These are phyloP conservation scores for Claviceps africana DNA, from an alignment of 2,329 filamentous ascomycete genomes.

Conservation along the genomic window DNA sequence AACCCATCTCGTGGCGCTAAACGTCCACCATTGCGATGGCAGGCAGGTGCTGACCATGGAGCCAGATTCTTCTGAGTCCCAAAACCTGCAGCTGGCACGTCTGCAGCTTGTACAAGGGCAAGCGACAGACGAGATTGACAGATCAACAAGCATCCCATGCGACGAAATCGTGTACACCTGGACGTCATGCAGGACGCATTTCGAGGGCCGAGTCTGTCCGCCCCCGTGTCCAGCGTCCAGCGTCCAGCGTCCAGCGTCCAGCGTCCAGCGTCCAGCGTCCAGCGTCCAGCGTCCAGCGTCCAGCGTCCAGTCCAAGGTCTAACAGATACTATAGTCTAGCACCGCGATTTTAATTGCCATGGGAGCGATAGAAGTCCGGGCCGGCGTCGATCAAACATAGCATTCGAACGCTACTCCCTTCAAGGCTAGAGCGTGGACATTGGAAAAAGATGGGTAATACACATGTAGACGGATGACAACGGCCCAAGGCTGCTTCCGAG, in stretches of 20 bases:
- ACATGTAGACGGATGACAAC: neutral
- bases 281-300: no score
- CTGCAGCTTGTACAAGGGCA: neutral
- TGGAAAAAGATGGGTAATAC: slow-evolving; percentile 3
- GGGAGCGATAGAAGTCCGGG: slow-evolving; percentile 2
- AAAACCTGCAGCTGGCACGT: slow-evolving; percentile 4
- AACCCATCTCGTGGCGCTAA: slow-evolving; percentile 6
- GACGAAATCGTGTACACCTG: neutral
- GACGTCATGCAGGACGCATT: neutral
- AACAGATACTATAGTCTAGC: neutral
- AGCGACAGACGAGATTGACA: neutral
- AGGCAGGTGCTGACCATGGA: neutral
- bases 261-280: no score
- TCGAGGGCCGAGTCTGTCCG: neutral
- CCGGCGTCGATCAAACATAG: slow-evolving; percentile 3
- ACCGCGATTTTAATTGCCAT: neutral
- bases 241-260: no score
- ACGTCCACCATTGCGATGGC: slow-evolving; percentile 1
- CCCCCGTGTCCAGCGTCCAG: no score
- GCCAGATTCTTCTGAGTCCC: neutral
- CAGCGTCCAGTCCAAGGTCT: no score
- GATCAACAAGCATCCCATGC: neutral
- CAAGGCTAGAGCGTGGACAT: slow-evolving; percentile 3
- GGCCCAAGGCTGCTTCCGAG: slow-evolving; percentile 12
- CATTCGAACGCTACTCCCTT: slow-evolving; percentile 1